phyloP scores from a whole-genome alignment of 2,329 filamentous ascomycete genomes.

The Sporothrix pseudoabietina region DNA sequence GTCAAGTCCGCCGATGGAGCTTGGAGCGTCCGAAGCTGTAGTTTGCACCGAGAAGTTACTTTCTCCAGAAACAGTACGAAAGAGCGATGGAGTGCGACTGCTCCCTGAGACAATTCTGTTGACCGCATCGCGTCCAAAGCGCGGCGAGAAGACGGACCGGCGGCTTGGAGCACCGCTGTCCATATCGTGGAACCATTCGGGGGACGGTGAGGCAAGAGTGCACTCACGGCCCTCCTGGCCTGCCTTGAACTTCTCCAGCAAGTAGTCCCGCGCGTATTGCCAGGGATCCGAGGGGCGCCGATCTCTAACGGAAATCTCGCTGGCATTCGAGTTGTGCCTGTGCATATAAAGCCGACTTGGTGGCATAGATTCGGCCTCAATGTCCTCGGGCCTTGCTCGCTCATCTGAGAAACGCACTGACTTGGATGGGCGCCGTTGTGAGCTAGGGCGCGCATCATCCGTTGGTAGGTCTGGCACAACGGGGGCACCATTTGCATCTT shows the following conservation, averaged over 20 bases:
- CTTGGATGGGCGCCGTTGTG: conserved; percentile 32
- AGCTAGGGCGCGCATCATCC: background rate
- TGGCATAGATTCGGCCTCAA: background rate
- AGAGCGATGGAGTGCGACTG: background rate
- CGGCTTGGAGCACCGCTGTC: background rate
- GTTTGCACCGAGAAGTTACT: conserved; percentile 17
- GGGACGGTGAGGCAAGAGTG: conserved; percentile 24
- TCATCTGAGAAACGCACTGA: conserved; percentile 33
- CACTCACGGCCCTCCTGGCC: conserved; percentile 31
- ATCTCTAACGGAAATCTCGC: no score
- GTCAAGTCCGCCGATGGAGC: background rate
- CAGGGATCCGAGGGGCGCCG: conserved; percentile 27
- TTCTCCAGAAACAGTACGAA: conserved; percentile 24
- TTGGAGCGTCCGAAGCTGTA: background rate
- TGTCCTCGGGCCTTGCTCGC: background rate
- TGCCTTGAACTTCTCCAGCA: conserved; percentile 32
- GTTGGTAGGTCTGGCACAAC: background rate
- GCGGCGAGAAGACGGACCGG: conserved; percentile 3
- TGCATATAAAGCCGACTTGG: background rate
- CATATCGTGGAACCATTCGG: conserved; percentile 25
- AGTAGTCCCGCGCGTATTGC: conserved; percentile 32
- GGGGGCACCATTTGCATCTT: background rate
- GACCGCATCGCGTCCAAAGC: conserved; percentile 14
- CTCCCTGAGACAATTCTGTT: background rate
- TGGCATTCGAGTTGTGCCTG: background rate